These are phyloP conservation scores for Mrakia hoshinonis DNA, from an alignment of 768 basidiomycete genomes.

Conservation along the genomic window DNA sequence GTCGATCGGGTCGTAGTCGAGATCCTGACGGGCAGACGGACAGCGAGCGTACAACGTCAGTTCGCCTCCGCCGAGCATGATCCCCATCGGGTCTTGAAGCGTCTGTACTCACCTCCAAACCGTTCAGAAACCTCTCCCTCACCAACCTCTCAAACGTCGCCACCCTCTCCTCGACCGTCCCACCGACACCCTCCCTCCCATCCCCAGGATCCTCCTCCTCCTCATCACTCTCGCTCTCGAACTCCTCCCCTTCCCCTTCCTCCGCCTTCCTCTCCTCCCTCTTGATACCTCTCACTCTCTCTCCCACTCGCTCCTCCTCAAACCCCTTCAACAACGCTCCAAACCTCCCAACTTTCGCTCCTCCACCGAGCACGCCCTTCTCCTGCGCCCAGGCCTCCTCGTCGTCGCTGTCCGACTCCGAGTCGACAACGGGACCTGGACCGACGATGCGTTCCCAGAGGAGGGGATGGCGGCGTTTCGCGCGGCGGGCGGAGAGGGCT, in stretches of 20 bases:
- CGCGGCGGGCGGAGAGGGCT: neutral
- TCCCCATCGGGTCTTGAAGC: too few relatives aligned
- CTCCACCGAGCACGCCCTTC: conserved; percentile 7
- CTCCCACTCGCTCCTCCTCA: conserved; percentile 16
- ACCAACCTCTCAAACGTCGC: neutral
- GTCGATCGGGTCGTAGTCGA: conserved; percentile 14
- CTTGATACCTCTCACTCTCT: neutral
- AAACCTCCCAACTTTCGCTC: conserved; percentile 12
- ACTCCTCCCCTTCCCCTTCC: conserved; percentile 13
- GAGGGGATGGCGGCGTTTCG: conserved; percentile 2
- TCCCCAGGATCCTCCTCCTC: conserved; percentile 7
- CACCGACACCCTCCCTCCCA: neutral
- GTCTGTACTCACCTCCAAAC: conserved; percentile 7
- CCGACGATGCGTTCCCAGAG: conserved; percentile 12
- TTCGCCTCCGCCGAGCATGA: too few relatives aligned
- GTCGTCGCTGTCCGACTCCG: neutral
- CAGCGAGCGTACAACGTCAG: neutral
- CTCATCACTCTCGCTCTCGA: conserved; percentile 15
- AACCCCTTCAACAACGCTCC: conserved; percentile 21
- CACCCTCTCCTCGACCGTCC: conserved; percentile 5
- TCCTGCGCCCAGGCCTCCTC: conserved; percentile 16
- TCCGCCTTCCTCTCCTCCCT: conserved; percentile 18
- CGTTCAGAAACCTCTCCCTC: conserved; percentile 2
- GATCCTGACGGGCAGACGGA: neutral
- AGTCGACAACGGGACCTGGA: neutral